phyloP scores from a whole-genome alignment of 1,284 basidiomycete species.

The Athelia sp. region DNA sequence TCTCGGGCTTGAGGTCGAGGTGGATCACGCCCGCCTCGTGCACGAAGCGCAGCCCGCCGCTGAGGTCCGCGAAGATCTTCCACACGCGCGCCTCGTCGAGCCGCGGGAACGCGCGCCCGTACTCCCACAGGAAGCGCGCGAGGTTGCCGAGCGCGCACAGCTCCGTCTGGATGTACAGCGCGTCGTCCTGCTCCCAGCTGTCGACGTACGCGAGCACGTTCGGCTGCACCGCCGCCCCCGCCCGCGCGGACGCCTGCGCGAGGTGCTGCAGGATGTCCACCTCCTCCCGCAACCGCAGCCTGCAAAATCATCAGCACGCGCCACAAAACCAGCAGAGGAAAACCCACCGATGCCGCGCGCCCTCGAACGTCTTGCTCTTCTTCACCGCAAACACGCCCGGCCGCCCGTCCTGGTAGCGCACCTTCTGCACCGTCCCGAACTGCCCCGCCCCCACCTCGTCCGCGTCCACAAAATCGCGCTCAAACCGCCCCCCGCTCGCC shows the following conservation, averaged over 20 bases:
- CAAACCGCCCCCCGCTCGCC: constrained; percentile 59
- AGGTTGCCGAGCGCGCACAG: constrained; percentile 93
- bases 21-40: constrained; percentile 90
- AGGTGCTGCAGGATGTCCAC: constrained; percentile 90
- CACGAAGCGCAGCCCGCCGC: constrained; percentile 85
- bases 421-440: constrained; percentile 94
- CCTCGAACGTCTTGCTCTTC: constrained; percentile 91
- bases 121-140: constrained; percentile 89
- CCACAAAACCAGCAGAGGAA: neutral
- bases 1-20: constrained; percentile 97
- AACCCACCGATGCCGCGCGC: constrained; percentile 83
- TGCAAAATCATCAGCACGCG: neutral
- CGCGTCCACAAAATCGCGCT: constrained; percentile 75
- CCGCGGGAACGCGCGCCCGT: constrained; percentile 77
- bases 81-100: constrained; percentile 94
- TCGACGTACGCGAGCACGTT: constrained; percentile 91
- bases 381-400: constrained; percentile 83
- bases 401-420: constrained; percentile 58
- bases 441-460: constrained; percentile 89
- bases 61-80: constrained; percentile 94
- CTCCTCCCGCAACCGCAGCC: constrained; percentile 86
- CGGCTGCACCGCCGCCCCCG: constrained; percentile 40
- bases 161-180: constrained; percentile 92
- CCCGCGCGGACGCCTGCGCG: constrained; percentile 32
- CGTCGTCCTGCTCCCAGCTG: constrained; percentile 95